Conservation (phyloP, 345 rosid genomes). For the Eucalyptus fibrosa region DNA sequence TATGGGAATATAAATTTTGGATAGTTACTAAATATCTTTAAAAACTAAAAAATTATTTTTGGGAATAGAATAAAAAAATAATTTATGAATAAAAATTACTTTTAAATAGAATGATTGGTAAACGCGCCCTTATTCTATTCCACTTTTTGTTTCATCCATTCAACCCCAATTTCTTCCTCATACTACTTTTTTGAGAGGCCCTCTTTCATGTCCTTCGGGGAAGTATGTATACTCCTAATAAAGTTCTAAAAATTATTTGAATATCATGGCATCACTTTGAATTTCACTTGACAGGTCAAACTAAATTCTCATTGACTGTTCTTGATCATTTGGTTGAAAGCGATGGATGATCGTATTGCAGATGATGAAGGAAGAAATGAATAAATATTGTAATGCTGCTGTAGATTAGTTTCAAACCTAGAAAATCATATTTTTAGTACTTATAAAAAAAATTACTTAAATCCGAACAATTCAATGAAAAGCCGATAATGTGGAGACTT, state of each 20-base stretch:
- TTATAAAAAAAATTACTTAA: not conserved
- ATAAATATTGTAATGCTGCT: not conserved
- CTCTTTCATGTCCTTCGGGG: not conserved
- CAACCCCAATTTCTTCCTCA: not conserved
- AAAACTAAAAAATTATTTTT: accelerated
- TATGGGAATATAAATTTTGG: accelerated
- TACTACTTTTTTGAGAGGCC: not conserved
- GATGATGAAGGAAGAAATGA: not conserved
- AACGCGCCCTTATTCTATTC: accelerated
- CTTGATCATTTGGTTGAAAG: not conserved
- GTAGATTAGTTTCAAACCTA: not conserved
- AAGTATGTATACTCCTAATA: not conserved
- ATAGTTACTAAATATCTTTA: no score
- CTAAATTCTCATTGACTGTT: not conserved
- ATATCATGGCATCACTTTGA: not conserved
- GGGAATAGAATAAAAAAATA: no score
- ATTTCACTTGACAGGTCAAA: not conserved
- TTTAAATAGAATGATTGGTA: accelerated
- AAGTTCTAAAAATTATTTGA: not conserved
- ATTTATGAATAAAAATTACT: no score
- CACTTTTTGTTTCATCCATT: not conserved
- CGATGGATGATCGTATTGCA: not conserved
- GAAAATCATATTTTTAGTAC: not conserved
- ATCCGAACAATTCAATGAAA: not conserved
- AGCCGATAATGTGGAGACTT: not conserved